Evolutionary conservation across 2,329 filamentous ascomycete genomes (phyloP), one percentile per base, ranked within the genome.

Genomic region (Calonectria honghensis): DNA sequence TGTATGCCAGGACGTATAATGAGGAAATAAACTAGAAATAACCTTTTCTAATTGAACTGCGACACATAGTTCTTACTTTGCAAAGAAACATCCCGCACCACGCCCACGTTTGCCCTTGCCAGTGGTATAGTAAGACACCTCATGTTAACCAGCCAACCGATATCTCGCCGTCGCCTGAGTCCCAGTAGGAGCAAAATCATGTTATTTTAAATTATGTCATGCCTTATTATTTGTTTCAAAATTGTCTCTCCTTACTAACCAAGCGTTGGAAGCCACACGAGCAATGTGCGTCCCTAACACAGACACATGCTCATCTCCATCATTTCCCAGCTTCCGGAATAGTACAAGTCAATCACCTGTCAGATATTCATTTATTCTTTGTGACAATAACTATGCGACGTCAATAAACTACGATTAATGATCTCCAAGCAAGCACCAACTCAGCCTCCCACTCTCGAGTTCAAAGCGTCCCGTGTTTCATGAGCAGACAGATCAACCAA

Each of bases 391-490:
- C 41, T 9, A 20, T 14, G 57, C 6, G 35, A 29, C 16, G n/a
- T 16, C 32, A 63, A 39, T 29, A 63, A 0, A 18, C 18, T 14
- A 14, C 37, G 31, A 24, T 18, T 29, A 18, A 41, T 41, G 16
- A 63, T 63, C 57, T 41, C 31, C 31, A 11, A 35, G 29, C 20
- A 35, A 35, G 29, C 24, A n/a, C 45, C 52, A 57, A 35, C 14
- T n/a, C 29, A 20, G 45, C 20, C 45, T 63, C 37, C 6, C 4
- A 37, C 24, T 20, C 6, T 37, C 3, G 14, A 41, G 57, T 41
- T 18, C 35, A 20, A 41, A 41, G 57, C 37, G 57, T 41, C 57
- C 57, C 37, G 35, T 29, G 57, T 63, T 63, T 63, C 57, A 41
- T 41, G 35, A 11, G 14, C 16, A 39, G 37, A 20, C 39, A 31